phyloP scores from a whole-genome alignment of 805 yeast species.

The Lipomyces starkeyi region DNA sequence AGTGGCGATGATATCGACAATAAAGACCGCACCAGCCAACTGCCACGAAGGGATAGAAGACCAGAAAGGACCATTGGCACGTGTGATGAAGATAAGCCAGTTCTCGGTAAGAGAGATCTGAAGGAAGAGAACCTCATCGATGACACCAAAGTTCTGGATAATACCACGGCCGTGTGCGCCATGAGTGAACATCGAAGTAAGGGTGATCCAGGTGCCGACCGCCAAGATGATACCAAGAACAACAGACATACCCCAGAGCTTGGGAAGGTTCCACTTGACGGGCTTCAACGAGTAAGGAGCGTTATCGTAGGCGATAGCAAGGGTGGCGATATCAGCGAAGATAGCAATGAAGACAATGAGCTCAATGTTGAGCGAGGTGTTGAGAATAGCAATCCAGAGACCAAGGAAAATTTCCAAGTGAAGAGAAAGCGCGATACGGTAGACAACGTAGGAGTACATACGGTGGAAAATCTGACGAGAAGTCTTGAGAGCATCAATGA shows the following conservation, averaged over 20 bases:
- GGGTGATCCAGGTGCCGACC: constrained; percentile 87
- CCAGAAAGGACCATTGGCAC: constrained; percentile 99
- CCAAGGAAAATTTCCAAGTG: constrained; percentile 95
- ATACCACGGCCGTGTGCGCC: constrained; percentile 51
- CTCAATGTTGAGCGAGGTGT: constrained; percentile 84
- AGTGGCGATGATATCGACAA: constrained; percentile 90
- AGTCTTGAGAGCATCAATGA: constrained; percentile 74
- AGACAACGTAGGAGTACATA: constrained; percentile 97
- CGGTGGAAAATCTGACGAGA: constrained; percentile 98
- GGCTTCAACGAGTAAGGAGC: constrained; percentile 94
- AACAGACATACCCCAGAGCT: constrained; percentile 85
- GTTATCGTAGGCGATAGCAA: constrained; percentile 85
- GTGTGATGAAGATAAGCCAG: constrained; percentile 95
- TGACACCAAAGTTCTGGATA: constrained; percentile 92
- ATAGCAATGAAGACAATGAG: constrained; percentile 84
- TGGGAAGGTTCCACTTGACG: constrained; percentile 95
- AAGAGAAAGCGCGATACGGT: constrained; percentile 95
- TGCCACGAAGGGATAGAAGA: constrained; percentile 96
- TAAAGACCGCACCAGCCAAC: constrained; percentile 89
- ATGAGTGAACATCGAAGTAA: constrained; percentile 88
- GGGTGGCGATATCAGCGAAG: constrained; percentile 83
- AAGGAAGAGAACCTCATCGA: constrained; percentile 91
- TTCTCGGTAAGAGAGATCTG: constrained; percentile 94
- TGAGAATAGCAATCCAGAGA: constrained; percentile 94
- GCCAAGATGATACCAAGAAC: constrained; percentile 71